Percentiles rank a stretch among this genome's conserved stretches.
Evolutionary conservation across 345 rosid species (phyloP).

Genomic region (Ceriops tagal): DNA sequence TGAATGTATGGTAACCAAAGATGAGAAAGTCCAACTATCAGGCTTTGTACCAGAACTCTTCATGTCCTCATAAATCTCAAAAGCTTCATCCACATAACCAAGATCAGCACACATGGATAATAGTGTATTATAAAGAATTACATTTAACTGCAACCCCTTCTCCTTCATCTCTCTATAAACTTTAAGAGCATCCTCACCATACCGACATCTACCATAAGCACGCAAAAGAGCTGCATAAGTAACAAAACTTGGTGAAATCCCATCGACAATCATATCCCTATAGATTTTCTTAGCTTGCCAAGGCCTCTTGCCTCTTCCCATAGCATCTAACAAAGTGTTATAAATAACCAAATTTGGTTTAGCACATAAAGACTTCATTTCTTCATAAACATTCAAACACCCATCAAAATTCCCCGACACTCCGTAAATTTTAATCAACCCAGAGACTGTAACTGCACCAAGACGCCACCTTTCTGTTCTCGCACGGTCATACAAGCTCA

Average conservation of each 20-base stretch:
- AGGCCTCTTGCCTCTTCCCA: constrained; percentile 97
- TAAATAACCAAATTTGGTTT: constrained; percentile 63
- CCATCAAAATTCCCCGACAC: constrained; percentile 69
- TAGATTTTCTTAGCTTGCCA: constrained; percentile 77
- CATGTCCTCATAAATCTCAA: constrained; percentile 66
- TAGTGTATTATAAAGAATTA: constrained; percentile 70
- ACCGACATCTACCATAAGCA: constrained; percentile 75
- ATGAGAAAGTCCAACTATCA: constrained; percentile 93
- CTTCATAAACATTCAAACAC: constrained; percentile 88
- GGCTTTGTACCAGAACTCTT: constrained; percentile 56
- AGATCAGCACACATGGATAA: constrained; percentile 89
- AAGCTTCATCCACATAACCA: constrained; percentile 64
- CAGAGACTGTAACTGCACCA: constrained; percentile 53
- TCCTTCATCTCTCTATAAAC: constrained; percentile 81
- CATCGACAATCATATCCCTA: constrained; percentile 59
- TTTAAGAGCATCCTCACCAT: constrained; percentile 65
- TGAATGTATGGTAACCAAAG: constrained; percentile 70
- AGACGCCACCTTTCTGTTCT: constrained; percentile 81
- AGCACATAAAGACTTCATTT: constrained; percentile 76
- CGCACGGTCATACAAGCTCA: constrained; percentile 84
- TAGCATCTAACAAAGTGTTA: constrained; percentile 74
- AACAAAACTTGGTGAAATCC: constrained; percentile 53
- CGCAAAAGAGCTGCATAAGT: constrained; percentile 72
- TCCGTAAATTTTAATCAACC: constrained; percentile 71
- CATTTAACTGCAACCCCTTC: constrained; percentile 52